Base-by-base conservation (phyloP, 225 moss, liverwort and hornwort genomes). In the Straminergon stramineum region DNA sequence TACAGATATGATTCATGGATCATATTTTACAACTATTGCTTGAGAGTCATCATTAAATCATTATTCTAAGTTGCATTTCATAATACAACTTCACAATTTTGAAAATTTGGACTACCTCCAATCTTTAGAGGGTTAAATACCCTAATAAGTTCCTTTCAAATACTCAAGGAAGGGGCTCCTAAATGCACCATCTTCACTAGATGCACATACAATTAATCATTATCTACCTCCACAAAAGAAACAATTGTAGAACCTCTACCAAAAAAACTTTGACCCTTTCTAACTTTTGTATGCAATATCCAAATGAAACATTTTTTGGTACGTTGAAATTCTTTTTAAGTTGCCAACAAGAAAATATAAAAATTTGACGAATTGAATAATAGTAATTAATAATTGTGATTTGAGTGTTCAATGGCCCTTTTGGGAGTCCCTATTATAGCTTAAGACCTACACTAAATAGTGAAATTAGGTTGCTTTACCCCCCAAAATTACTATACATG, bases 21-120 rank as follows among this genome's bases (percentile, higher is more conserved):
- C 2, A 14, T 34, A 13, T 9, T 53, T 14, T 77, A 14, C 35
- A 77, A 35, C 7, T 53, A 35, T 77, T 22, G 1, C 22, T 77
- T 8, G 1, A 14, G 14, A 56, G 6, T 16, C 56, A 24, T 78
- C 7, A 32, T 35, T 37, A 24, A 37, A 35, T 23, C 6, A 55
- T 37, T 23, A 78, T 37, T 55, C 35, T 77, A 35, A 23, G 2
- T 55, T 78, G 2, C 3, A 35, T 35, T 13, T 78, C 10, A 37
- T 24, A 24, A 78, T 24, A 15, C 11, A 55, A 15, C 22, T 77
- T 9, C 1, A 9, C 4, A 78, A 78, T 78, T 75, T 35, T 6
- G 2, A 0, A 56, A 56, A 15, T 37, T 0, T 35, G 0, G 1
- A 55, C 9, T 9, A 15, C 9, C 1, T 5, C 0, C 37, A 0